Evolutionary conservation across 306 rosid genomes (phyloP).

Genomic region (Sesbania bispinosa): DNA sequence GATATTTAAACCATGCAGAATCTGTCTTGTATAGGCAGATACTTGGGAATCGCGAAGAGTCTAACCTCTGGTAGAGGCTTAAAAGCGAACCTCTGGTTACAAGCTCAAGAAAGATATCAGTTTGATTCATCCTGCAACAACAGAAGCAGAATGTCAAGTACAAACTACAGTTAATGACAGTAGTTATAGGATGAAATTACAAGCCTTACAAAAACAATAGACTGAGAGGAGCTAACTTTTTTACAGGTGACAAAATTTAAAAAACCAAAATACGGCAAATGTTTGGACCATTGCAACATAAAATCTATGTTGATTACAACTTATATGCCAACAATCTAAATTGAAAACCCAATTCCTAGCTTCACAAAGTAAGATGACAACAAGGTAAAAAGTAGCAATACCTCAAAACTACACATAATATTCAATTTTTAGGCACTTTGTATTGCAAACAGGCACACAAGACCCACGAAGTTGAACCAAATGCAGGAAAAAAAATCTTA

Average conservation of each 20-base stretch:
- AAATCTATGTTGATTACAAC: not conserved
- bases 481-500: not conserved
- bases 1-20: slow-evolving; percentile 87
- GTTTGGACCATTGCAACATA: slow-evolving; percentile 3
- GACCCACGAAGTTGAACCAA: not conserved
- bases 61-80: slow-evolving; percentile 56
- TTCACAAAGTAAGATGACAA: not conserved
- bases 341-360: not conserved
- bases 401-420: not conserved
- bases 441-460: not conserved
- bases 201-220: not conserved
- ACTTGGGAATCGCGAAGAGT: slow-evolving; percentile 78
- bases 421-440: not conserved
- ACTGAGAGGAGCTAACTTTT: not conserved
- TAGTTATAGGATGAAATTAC: not conserved
- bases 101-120: slow-evolving; percentile 85
- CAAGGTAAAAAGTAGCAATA: not conserved
- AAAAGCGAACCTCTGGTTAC: slow-evolving; percentile 86
- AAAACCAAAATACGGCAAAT: not conserved
- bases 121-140: slow-evolving; percentile 72
- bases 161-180: slow-evolving; percentile 15
- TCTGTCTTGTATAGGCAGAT: slow-evolving; percentile 86
- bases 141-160: slow-evolving; percentile 22
- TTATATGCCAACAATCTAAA: slow-evolving; percentile 2
- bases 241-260: not conserved